Evolutionary conservation across 2,329 filamentous ascomycete genomes (phyloP), one percentile per base, ranked within the genome.

Genomic region (Cadophora sp.): DNA sequence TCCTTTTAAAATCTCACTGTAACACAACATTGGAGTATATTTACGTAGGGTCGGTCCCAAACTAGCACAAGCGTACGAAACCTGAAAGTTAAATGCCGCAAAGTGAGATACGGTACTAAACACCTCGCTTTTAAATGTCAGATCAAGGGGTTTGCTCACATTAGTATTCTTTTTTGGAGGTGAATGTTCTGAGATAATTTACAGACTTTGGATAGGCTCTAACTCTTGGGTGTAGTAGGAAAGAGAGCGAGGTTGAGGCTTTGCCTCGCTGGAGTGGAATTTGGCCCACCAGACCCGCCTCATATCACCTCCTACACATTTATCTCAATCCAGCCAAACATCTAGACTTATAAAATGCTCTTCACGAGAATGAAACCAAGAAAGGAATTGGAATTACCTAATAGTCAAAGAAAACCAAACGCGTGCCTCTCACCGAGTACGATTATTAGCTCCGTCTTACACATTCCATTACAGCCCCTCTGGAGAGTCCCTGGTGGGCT

Each of bases 341-440:
- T 16, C n/a, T 0, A 13, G 18, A 16, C n/a, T 11, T 24, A 3
- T 11, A 41, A 58, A 5, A 14, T 24, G n/a, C 3, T 2, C 51
- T 58, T 41, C 50, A 53, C n/a, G 16, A 53, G 22, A 22, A 16
- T 6, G 22, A 51, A 24, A 24, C 4, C n/a, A 14, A 50, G 20
- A 50, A 16, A 51, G 14, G 24, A 30, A 30, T 6, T 6, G 14
- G 1, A 8, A 5, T 51, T n/a, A 51, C 48, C 48, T 33, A 33
- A 51, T 30, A 18, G 13, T 8, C 24, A 30, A 16, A 56, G n/a
- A 36, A 6, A 55, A n/a, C 18, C 14, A 20, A 36, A 39, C 1
- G 30, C 14, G 36, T 36, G 27, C 18, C 11, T 58, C 53, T 39
- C 53, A 58, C 51, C 20, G 53, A 58, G 33, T 58, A 58, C 6